Conservation (phyloP, 2,329 filamentous ascomycete genomes). For the Aschersonia sp. region DNA sequence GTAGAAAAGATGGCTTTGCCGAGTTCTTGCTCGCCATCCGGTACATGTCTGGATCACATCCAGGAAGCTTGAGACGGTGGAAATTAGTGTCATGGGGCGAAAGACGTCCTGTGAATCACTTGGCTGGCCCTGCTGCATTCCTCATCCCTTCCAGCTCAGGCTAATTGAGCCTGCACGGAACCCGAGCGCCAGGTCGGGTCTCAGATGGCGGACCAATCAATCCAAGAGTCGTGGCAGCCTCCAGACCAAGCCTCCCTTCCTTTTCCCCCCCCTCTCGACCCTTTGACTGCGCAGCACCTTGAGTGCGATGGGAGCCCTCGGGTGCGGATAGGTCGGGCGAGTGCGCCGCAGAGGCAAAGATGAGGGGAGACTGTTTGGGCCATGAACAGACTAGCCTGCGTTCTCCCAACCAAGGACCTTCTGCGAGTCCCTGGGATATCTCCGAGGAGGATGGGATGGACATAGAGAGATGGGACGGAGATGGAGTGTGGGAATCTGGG, state of each 20-base stretch:
- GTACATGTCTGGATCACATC: background rate
- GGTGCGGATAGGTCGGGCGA: background rate
- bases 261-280: background rate
- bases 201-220: background rate
- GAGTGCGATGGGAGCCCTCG: background rate
- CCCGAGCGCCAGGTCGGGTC: background rate
- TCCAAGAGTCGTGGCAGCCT: background rate
- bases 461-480: background rate
- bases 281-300: background rate
- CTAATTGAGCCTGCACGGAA: background rate
- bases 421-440: background rate
- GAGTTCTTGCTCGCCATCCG: background rate
- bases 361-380: background rate
- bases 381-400: background rate
- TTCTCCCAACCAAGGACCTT: background rate
- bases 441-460: background rate
- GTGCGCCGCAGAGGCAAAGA: background rate
- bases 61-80: constrained; percentile 5
- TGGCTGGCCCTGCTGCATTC: constrained; percentile 3
- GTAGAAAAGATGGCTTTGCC: background rate
- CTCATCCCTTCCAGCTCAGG: constrained; percentile 3
- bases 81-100: constrained; percentile 4
- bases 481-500: background rate
- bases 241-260: background rate
- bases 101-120: constrained; percentile 3